Evolutionary conservation across 495 filamentous ascomycete species (phyloP), one percentile per base, ranked within the genome.

Genomic region (Lasiosphaeriaceae sp.): DNA sequence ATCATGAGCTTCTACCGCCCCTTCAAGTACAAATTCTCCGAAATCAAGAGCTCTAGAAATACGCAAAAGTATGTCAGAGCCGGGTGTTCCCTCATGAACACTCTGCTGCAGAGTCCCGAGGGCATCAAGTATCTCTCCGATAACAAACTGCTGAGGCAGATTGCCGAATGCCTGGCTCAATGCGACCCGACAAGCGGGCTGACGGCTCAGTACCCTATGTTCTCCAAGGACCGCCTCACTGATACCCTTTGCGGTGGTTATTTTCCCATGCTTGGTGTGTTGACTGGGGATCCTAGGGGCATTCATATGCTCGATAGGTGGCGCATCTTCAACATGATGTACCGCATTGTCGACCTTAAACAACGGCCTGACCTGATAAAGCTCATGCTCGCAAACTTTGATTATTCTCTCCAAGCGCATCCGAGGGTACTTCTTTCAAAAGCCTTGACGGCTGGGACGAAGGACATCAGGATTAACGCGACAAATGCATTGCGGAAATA

Each of bases 301-400:
- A 79, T 97, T 24, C 81, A 84, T 60, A 96, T 97, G 83, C 86
- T 98, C 70, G 92, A 96, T 66, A 80, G 90, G 59, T 97, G 93
- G 92, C 90, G 90, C 58, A 93, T 97, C 79, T 87, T 96, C 67
- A 97, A 97, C 70, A 97, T 97, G 90, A 92, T 96, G 77, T 98
- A 98, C 68, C 93, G 97, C 66, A 94, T 98, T 63, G 83, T 96
- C 54, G 95, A 97, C 64, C 80, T 96, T 19, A 86, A 86, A 61
- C 86, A 90, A 67, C 87, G 95, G 2, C 90, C 93, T 46, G 94
- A 98, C 66, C 78, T 98, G 44, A 89, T 96, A 58, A 87, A 91
- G 60, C 78, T 90, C 20, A 82, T 97, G 63, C 78, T 98, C 9
- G 83, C 85, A 31, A 92, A 92, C 66, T 91, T 98, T 77, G 92